Conservation (phyloP, 1,139 yeast species). For the Lipomyces yarrowii region DNA sequence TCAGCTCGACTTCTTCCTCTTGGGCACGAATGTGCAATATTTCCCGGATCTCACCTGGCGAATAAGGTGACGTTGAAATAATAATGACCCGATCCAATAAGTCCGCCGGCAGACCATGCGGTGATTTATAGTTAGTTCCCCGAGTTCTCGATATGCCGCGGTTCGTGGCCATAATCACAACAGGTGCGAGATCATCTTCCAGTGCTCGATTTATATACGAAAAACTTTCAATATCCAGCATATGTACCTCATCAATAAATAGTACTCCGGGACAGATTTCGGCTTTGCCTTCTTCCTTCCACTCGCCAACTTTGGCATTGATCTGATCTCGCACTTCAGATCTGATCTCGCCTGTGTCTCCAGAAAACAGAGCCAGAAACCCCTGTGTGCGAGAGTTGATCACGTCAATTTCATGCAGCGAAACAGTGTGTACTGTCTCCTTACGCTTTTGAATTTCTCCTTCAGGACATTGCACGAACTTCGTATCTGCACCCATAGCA, state of each 20-base stretch:
- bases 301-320: slow-evolving; percentile 94
- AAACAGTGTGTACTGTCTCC: slow-evolving; percentile 94
- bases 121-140: slow-evolving; percentile 91
- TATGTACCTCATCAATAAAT: slow-evolving; percentile 97
- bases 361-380: slow-evolving; percentile 91
- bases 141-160: slow-evolving; percentile 90
- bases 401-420: slow-evolving; percentile 96
- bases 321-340: slow-evolving; percentile 98
- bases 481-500: slow-evolving; percentile 99
- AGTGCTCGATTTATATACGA: slow-evolving; percentile 94
- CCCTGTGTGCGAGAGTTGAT: slow-evolving; percentile 98
- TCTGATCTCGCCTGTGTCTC: slow-evolving; percentile 89
- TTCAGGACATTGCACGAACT: slow-evolving; percentile 97
- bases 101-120: slow-evolving; percentile 96
- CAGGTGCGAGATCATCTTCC: slow-evolving; percentile 96
- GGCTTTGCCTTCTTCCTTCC: slow-evolving; percentile 99
- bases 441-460: slow-evolving; percentile 96
- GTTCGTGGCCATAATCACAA: slow-evolving; percentile 98
- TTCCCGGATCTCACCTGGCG: slow-evolving; percentile 78
- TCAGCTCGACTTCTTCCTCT: slow-evolving; percentile 91
- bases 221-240: slow-evolving; percentile 97
- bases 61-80: slow-evolving; percentile 79
- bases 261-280: slow-evolving; percentile 98
- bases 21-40: slow-evolving; percentile 89
- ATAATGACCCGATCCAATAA: slow-evolving; percentile 91